A percentile compares a stretch with the other conserved stretches of the same genome.
Evolutionary conservation across 768 basidiomycete genomes (phyloP).

Genomic region (Hericium alpestre): DNA sequence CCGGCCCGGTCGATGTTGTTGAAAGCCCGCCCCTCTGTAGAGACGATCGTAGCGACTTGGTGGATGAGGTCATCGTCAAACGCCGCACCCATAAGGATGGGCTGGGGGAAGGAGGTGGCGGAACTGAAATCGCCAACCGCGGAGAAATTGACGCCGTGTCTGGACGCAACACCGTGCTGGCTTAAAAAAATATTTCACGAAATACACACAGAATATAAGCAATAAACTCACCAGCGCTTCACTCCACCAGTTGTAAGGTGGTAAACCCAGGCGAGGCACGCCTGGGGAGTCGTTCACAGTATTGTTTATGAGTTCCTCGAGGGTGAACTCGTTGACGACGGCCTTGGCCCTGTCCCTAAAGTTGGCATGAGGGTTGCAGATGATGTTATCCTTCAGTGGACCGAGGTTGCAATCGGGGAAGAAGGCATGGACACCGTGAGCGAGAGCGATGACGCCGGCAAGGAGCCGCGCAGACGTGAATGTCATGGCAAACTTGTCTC

Average conservation of each 20-base stretch:
- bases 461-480: no score
- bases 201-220: neutral
- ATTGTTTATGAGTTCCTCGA: slow-evolving; percentile 40
- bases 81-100: slow-evolving; percentile 42
- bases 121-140: slow-evolving; percentile 40
- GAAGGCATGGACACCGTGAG: neutral
- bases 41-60: slow-evolving; percentile 38
- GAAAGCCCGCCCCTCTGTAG: slow-evolving; percentile 49
- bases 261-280: slow-evolving; percentile 44
- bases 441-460: no score
- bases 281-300: slow-evolving; percentile 40
- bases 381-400: neutral
- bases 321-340: slow-evolving; percentile 37
- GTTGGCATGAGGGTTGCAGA: slow-evolving; percentile 37
- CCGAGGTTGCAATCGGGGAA: neutral
- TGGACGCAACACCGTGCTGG: slow-evolving; percentile 45
- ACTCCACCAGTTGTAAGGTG: slow-evolving; percentile 51
- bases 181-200: no score
- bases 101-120: slow-evolving; percentile 50
- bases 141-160: slow-evolving; percentile 43
- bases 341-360: slow-evolving; percentile 38
- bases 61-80: slow-evolving; percentile 47
- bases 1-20: slow-evolving; percentile 44
- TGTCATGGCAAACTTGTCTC: no score
- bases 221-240: slow-evolving; percentile 37